A percentile compares a stretch with the other conserved stretches of the same genome.
These are phyloP conservation scores for Lophium mytilinum DNA, from an alignment of 495 filamentous ascomycete species.

Conservation along the genomic window DNA sequence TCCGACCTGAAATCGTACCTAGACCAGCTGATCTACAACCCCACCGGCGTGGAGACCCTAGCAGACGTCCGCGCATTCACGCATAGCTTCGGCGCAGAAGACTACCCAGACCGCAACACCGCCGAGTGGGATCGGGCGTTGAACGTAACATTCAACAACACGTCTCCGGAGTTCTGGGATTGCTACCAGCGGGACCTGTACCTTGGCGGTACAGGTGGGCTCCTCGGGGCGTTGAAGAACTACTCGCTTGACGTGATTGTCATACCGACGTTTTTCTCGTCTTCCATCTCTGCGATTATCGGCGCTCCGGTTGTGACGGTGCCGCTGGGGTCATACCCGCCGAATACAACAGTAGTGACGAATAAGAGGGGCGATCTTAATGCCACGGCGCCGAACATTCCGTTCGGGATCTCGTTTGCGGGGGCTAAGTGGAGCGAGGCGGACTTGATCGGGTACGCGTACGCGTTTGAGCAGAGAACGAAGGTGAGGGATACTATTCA, in stretches of 20 bases:
- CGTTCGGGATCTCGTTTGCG: conserved; percentile 54
- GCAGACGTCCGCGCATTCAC: conserved; percentile 40
- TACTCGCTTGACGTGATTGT: conserved; percentile 45
- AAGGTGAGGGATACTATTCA: conserved; percentile 38
- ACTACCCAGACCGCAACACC: conserved; percentile 45
- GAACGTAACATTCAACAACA: conserved; percentile 30
- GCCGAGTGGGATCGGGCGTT: conserved; percentile 41
- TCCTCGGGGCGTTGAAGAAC: conserved; percentile 42
- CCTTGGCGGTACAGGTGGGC: conserved; percentile 41
- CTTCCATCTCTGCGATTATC: conserved; percentile 40
- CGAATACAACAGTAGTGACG: conserved; percentile 35
- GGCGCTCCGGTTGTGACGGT: conserved; percentile 47
- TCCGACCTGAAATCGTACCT: conserved; percentile 31
- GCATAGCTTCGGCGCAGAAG: conserved; percentile 37
- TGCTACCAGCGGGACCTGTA: conserved; percentile 36
- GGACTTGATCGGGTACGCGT: conserved; percentile 54
- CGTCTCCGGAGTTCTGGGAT: conserved; percentile 30
- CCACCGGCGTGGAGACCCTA: conserved; percentile 32
- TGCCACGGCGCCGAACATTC: conserved; percentile 41
- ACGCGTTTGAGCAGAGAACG: conserved; percentile 62
- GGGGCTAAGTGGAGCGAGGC: conserved; percentile 48
- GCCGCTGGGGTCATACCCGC: conserved; percentile 44
- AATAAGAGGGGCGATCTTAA: conserved; percentile 39
- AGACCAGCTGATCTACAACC: conserved; percentile 36
- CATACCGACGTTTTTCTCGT: conserved; percentile 40